These are phyloP conservation scores for Dactylellina parvicollis DNA, from an alignment of 2,329 filamentous ascomycete species.

Conservation along the genomic window DNA sequence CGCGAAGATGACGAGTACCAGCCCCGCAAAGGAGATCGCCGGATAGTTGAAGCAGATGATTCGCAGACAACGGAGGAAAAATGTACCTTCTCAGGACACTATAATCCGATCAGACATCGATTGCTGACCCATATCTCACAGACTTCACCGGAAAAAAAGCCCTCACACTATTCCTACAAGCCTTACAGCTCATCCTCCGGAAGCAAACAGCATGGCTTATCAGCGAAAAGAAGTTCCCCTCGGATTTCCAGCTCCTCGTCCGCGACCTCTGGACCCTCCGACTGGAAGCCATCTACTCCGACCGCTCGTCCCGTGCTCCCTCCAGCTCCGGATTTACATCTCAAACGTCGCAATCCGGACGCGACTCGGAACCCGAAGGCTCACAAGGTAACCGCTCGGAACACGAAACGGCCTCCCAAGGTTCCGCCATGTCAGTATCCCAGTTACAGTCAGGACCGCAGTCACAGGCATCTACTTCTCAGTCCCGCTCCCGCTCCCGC, in stretches of 20 bases:
- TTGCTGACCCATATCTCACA: conserved; percentile 49
- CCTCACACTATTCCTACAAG: conserved; percentile 81
- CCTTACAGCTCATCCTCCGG: conserved; percentile 83
- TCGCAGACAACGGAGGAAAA: conserved; percentile 55
- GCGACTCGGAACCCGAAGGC: conserved; percentile 60
- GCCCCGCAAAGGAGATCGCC: conserved; percentile 55
- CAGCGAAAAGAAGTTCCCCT: conserved; percentile 71
- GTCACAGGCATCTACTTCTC: conserved; percentile 2
- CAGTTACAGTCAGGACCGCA: conserved; percentile 4
- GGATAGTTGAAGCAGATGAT: conserved; percentile 63
- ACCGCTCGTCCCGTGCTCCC: conserved; percentile 48
- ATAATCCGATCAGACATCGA: conserved; percentile 1
- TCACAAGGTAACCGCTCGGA: conserved; percentile 34
- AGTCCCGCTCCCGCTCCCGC: conserved; percentile 37
- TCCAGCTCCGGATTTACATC: conserved; percentile 46
- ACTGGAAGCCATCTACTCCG: conserved; percentile 67
- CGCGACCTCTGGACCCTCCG: conserved; percentile 86
- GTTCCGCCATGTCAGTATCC: conserved; percentile 14
- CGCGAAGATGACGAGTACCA: conserved; percentile 45
- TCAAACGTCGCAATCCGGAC: conserved; percentile 60
- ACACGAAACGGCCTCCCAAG: conserved; percentile 16
- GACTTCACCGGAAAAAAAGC: conserved; percentile 74
- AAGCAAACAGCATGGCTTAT: conserved; percentile 82
- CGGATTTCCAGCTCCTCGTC: conserved; percentile 77
- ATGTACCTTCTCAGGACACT: conserved; percentile 28